Percentiles rank a stretch among this genome's conserved stretches.
Conservation (phyloP, 805 yeast genomes). For the Starmerella vitae region DNA sequence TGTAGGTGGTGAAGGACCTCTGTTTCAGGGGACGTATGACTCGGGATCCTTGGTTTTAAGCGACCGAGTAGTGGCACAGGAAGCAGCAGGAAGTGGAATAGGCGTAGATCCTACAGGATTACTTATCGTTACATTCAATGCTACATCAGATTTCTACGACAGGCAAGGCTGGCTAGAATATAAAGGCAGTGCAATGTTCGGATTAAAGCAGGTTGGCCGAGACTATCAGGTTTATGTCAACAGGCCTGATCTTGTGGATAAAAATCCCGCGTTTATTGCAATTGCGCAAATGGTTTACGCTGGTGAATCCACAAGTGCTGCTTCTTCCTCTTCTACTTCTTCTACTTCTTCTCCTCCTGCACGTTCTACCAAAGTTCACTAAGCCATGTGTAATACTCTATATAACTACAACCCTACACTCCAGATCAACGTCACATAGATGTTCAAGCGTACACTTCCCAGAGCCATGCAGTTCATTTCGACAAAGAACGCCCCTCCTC, state of each 20-base stretch:
- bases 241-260: constrained; percentile 8
- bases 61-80: constrained; percentile 13
- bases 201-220: constrained; percentile 1
- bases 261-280: constrained; percentile 13
- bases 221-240: constrained; percentile 10
- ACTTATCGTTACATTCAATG: constrained; percentile 10
- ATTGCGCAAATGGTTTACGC: constrained; percentile 14
- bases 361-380: neutral
- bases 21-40: constrained; percentile 13
- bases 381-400: neutral
- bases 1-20: constrained; percentile 14
- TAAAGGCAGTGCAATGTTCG: constrained; percentile 9
- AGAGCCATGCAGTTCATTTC: constrained; percentile 19
- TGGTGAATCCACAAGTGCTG: too few species aligned
- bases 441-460: constrained; percentile 16
- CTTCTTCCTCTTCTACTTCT: too few species aligned
- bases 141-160: constrained; percentile 7
- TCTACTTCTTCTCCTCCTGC: neutral
- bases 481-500: constrained; percentile 75
- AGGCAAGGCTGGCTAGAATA: constrained; percentile 17
- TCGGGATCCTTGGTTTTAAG: constrained; percentile 14
- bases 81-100: constrained; percentile 15
- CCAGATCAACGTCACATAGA: neutral
- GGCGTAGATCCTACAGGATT: constrained; percentile 9
- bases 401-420: neutral